Base-by-base conservation (phyloP, 805 yeast genomes). In the Nakazawaea pomicola region DNA sequence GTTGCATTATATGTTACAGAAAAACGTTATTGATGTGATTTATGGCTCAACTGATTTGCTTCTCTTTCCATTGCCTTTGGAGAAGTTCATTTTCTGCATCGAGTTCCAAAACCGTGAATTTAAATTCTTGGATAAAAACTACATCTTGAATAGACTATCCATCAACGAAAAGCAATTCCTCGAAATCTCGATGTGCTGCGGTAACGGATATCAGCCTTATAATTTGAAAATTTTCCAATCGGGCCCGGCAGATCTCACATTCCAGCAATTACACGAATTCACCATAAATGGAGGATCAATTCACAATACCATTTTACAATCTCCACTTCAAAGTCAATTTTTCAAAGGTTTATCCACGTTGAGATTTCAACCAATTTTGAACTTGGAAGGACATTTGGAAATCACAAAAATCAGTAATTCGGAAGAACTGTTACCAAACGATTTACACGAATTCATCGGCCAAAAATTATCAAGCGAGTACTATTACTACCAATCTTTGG, bases 381-480 rank as follows among this genome's bases (percentile, higher is more conserved):
- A 76, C 50, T 56, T 58, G 7, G 72, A 72, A 41, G 98, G 98
- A 37, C 63, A 70, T 40, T 86, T 85, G 14, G 85, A 76, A 48
- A 72, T 86, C 15, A 64, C 70, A 41, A 52, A 47, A 38, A 17
- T 27, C 35, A 44, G n/a, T n/a, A n/a, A 29, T 18, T 6, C 29
- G 4, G 34, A 38, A 46, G 53, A 48, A 29, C 64, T 64, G 40
- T 62, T 83, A 35, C 97, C 98, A 3, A 75, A 77, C 46, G 95
- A 89, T 58, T 66, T 86, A 10, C 93, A 86, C 56, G 89, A 81
- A 34, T 74, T 89, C 35, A 71, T 93, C 36, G 88, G 95, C 8
- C 87, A 84, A 58, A 76, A 90, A 55, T 67, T 93, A 38, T 95
- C 97, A 2, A 84, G 87, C 40, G 98, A 90, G 61, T 70, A 83